Conservation (phyloP, 1,284 basidiomycete species). For the Leccinum pachyderme region DNA sequence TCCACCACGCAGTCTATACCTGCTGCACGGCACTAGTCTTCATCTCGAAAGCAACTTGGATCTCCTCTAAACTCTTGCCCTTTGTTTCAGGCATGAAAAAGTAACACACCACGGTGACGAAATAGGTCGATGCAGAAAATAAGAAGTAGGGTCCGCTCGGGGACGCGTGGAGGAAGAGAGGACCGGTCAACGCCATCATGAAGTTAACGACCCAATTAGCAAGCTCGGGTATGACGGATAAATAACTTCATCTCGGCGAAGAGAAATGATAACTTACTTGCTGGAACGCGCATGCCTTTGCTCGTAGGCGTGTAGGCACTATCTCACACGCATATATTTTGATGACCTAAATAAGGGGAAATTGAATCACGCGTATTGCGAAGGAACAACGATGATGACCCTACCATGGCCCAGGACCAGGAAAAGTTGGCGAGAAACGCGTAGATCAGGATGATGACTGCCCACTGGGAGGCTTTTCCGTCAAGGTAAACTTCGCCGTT, state of each 20-base stretch:
- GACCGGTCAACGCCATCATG: slow-evolving; percentile 45
- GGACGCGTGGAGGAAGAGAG: slow-evolving; percentile 44
- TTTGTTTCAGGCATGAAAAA: slow-evolving; percentile 47
- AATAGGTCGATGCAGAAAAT: slow-evolving; percentile 40
- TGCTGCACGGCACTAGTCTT: slow-evolving; percentile 1
- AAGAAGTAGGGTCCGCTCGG: slow-evolving; percentile 50
- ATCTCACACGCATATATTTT: slow-evolving; percentile 35
- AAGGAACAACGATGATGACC: slow-evolving; percentile 5
- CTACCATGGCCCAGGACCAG: slow-evolving; percentile 34
- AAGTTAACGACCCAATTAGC: slow-evolving; percentile 40
- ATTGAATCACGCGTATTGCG: neutral
- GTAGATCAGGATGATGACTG: slow-evolving; percentile 49
- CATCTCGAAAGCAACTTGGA: slow-evolving; percentile 38
- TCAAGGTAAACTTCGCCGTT: slow-evolving; percentile 24
- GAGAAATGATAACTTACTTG: slow-evolving; percentile 39
- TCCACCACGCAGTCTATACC: slow-evolving; percentile 2
- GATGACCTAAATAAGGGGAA: slow-evolving; percentile 21
- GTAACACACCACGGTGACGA: slow-evolving; percentile 40
- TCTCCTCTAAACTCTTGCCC: slow-evolving; percentile 44
- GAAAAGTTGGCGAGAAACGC: slow-evolving; percentile 39
- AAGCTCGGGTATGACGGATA: slow-evolving; percentile 22
- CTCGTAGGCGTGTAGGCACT: slow-evolving; percentile 31
- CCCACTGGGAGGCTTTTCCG: slow-evolving; percentile 37
- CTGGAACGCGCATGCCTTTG: slow-evolving; percentile 36
- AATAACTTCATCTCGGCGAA: slow-evolving; percentile 27